A percentile compares a stretch with the other conserved stretches of the same genome.
phyloP scores from a whole-genome alignment of 805 yeast genomes.

The Saturnispora saitoi region DNA sequence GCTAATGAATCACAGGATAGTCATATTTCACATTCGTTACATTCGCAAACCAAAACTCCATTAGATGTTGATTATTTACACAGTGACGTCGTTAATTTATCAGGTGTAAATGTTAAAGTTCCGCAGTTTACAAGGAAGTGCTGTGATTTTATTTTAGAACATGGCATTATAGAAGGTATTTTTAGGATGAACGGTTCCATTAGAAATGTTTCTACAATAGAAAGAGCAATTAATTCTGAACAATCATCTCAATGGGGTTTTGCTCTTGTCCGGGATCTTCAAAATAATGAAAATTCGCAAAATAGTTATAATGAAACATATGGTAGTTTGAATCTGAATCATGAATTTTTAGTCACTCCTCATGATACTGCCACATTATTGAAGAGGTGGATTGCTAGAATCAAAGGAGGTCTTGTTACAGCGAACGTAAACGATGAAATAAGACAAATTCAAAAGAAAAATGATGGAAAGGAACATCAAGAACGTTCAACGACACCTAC shows the following conservation, averaged over 20 bases:
- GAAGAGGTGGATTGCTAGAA: slow-evolving; percentile 29
- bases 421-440: slow-evolving; percentile 15
- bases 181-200: slow-evolving; percentile 31
- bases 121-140: slow-evolving; percentile 28
- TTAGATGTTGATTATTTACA: background rate
- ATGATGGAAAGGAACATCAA: slow-evolving; percentile 3
- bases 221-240: slow-evolving; percentile 19
- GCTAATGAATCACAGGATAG: background rate
- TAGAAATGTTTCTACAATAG: slow-evolving; percentile 27
- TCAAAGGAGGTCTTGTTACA: slow-evolving; percentile 26
- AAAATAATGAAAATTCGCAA: background rate
- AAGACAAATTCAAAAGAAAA: slow-evolving; percentile 6
- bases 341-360: slow-evolving; percentile 16
- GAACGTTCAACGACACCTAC: slow-evolving; percentile 2
- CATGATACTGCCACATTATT: slow-evolving; percentile 31
- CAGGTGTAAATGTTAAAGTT: slow-evolving; percentile 12
- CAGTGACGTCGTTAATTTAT: slow-evolving; percentile 9
- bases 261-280: background rate
- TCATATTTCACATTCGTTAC: background rate
- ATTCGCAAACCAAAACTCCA: background rate
- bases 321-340: background rate
- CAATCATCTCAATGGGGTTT: slow-evolving; percentile 16
- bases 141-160: slow-evolving; percentile 21
- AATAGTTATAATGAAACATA: background rate
- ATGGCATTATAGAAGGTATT: slow-evolving; percentile 28